These are phyloP conservation scores for Fusarium bulbicola DNA, from an alignment of 2,329 filamentous ascomycete species.

Conservation along the genomic window DNA sequence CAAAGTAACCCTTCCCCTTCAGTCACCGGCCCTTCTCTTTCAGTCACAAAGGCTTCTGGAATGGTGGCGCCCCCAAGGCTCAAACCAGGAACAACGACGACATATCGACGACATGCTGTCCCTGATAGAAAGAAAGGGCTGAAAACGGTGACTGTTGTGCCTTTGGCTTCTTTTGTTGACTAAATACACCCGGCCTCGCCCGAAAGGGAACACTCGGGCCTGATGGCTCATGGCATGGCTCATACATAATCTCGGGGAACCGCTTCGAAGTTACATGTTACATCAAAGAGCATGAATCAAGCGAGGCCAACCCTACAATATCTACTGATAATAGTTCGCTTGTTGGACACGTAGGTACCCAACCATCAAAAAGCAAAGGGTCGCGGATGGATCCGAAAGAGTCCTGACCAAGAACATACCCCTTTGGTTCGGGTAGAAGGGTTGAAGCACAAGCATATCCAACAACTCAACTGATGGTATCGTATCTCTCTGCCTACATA, in stretches of 20 bases:
- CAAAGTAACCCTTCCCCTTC: slow-evolving; percentile 8
- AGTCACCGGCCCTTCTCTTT: slow-evolving; percentile 15
- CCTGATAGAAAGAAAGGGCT: background rate
- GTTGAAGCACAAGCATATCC: slow-evolving; percentile 30
- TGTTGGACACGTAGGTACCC: slow-evolving; percentile 8
- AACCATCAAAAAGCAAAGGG: slow-evolving; percentile 7
- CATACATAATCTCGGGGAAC: slow-evolving; percentile 28
- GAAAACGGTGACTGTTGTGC: background rate
- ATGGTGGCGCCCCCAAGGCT: slow-evolving; percentile 29
- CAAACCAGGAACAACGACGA: slow-evolving; percentile 18
- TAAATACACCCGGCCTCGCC: slow-evolving; percentile 28
- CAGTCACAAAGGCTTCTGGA: slow-evolving; percentile 15
- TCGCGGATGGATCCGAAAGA: background rate
- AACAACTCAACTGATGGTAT: slow-evolving; percentile 22
- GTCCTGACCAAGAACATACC: background rate
- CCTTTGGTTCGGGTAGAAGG: slow-evolving; percentile 32
- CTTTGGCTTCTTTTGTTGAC: slow-evolving; percentile 29
- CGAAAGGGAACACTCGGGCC: slow-evolving; percentile 23
- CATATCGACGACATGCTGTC: slow-evolving; percentile 3
- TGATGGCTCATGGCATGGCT: slow-evolving; percentile 19
- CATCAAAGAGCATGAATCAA: slow-evolving; percentile 20
- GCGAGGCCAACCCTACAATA: slow-evolving; percentile 22
- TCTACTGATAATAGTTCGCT: slow-evolving; percentile 2
- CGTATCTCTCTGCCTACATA: slow-evolving; percentile 4
- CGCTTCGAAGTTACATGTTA: slow-evolving; percentile 20